Base-by-base conservation (phyloP, 2,329 filamentous ascomycete species). In the Hysterium pulicare region DNA sequence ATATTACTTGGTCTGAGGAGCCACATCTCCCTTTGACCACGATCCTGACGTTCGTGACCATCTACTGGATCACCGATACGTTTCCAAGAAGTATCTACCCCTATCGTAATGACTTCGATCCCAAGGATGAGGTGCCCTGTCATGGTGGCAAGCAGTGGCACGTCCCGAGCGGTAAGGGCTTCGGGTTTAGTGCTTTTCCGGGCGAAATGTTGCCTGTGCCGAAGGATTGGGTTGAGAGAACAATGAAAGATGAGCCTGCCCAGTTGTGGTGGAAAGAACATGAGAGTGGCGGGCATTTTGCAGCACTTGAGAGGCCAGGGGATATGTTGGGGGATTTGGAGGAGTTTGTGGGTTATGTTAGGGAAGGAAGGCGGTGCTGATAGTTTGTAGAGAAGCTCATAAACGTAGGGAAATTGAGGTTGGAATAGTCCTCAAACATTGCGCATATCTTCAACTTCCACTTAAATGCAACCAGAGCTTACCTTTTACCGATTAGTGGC, bases 11-110 rank as follows among this genome's bases (percentile, higher is more conserved):
- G 77, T 66, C 64, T 2, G 77, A 81, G 46, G 49, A 59, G 3
- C 49, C 51, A 0, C 55, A 58, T 15, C 71, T 71, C 0, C 50
- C 62, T 0, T 41, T 64, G 7, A 57, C 72, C 26, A 66, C 65
- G 2, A 75, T 81, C 9, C 59, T 82, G 2, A 68, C 71, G n/a
- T 59, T 67, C 16, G 69, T 77, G 11, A 72, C 70, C 2, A 51
- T 81, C 3, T 82, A 79, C 53, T 82, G 78, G 77, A 64, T 80
- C 44, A 78, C 75, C 0, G 71, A 70, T 16, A 74, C 68, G 5
- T 71, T 71, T 32, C 68, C 74, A 0, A 68, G 67, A 8, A 70
- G 62, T 11, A 71, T 79, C 22, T 81, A 74, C 54, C 67, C 71
- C 1, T 79, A 81, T 44, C 67, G 74, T 20, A 54, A 67, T 26